phyloP scores from a whole-genome alignment of 371 early-diverging fungal species.

The Batrachochytrium dendrobatidis region DNA sequence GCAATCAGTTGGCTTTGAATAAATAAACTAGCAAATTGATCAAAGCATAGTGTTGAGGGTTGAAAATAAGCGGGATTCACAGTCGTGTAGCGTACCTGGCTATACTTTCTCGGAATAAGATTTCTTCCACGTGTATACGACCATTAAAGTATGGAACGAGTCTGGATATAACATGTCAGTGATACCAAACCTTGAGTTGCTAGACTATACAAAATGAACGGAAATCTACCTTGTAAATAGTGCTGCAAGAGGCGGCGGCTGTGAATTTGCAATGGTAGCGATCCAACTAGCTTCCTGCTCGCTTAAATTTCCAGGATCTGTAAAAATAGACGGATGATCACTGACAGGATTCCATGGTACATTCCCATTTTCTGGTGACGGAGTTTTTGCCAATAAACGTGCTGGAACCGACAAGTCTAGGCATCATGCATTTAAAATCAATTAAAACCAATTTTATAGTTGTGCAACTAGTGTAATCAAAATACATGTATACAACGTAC shows the following conservation, averaged over 20 bases:
- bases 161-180: constrained; percentile 16
- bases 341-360: constrained; percentile 12
- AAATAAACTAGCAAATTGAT: background rate
- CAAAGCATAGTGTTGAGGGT: too few species aligned
- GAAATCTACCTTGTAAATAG: constrained; percentile 50
- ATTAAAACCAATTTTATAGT: background rate
- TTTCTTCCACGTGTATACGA: constrained; percentile 73
- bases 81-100: too few species aligned
- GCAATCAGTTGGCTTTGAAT: background rate
- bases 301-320: constrained; percentile 40
- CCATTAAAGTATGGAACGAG: constrained; percentile 75
- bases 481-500: constrained; percentile 10
- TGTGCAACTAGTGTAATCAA: background rate
- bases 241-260: constrained; percentile 24
- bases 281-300: constrained; percentile 47
- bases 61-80: too few species aligned
- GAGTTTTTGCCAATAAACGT: background rate
- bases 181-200: background rate
- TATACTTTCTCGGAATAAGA: constrained; percentile 67
- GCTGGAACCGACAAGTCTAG: background rate
- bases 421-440: too few species aligned
- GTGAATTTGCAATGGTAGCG: constrained; percentile 33
- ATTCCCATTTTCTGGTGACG: constrained; percentile 1
- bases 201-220: background rate
- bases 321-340: too few species aligned